Evolutionary conservation across 345 rosid genomes (phyloP).

Genomic region (Atalantia buxifolia): DNA sequence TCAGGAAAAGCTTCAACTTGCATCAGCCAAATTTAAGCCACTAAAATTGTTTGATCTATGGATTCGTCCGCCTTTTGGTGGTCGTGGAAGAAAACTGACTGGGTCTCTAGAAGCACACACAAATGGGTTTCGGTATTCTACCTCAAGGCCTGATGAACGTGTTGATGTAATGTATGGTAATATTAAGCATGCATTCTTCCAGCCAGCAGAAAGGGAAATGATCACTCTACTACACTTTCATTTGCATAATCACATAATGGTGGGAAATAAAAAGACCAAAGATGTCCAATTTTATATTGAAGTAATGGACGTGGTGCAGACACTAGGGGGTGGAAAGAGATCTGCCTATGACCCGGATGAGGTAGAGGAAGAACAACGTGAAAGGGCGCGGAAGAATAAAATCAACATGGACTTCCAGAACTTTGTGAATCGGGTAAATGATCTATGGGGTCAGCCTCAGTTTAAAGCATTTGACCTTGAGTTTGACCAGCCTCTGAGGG

Average conservation of each 20-base stretch:
- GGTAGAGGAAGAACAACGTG: conserved; percentile 57
- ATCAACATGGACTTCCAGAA: conserved; percentile 43
- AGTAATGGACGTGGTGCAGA: conserved; percentile 55
- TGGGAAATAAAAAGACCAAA: conserved; percentile 53
- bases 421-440: conserved; percentile 48
- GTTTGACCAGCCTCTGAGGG: conserved; percentile 54
- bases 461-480: conserved; percentile 45
- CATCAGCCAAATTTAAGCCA: conserved; percentile 40
- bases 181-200: conserved; percentile 52
- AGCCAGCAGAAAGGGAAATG: conserved; percentile 57
- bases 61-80: conserved; percentile 53
- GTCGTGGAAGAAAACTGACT: conserved; percentile 51
- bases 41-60: conserved; percentile 44
- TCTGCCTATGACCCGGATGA: conserved; percentile 61
- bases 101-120: conserved; percentile 46
- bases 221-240: conserved; percentile 52
- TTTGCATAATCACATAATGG: conserved; percentile 58
- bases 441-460: conserved; percentile 52
- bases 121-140: conserved; percentile 47
- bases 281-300: conserved; percentile 50
- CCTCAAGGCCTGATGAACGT: conserved; percentile 49
- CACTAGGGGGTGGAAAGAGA: conserved; percentile 48
- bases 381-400: conserved; percentile 44
- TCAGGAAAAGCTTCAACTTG: conserved; percentile 46
- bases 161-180: conserved; percentile 46